Percentiles rank a stretch among this genome's conserved stretches.
phyloP scores from a whole-genome alignment of 805 yeast genomes.

The Wickerhamomyces bovis region DNA sequence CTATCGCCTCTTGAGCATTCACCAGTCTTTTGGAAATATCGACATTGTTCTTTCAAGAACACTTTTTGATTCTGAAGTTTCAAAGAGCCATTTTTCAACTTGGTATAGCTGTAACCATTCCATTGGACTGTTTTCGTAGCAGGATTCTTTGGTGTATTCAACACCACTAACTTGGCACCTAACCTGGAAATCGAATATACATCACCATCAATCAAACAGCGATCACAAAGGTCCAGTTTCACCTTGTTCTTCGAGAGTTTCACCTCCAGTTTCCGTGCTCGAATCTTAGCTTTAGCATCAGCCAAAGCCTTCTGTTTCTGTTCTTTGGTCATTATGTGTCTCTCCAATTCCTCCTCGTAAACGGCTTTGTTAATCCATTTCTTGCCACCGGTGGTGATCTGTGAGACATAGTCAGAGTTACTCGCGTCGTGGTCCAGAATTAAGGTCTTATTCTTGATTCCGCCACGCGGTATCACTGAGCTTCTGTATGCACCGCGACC shows the following conservation, averaged over 20 bases:
- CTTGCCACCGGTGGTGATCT: conserved; percentile 31
- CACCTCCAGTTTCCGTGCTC: conserved; percentile 15
- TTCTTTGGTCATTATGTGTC: conserved; percentile 17
- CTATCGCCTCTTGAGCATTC: conserved; percentile 42
- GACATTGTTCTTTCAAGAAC: conserved; percentile 23
- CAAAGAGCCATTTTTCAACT: conserved; percentile 26
- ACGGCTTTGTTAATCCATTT: conserved; percentile 33
- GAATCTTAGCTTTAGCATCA: conserved; percentile 13
- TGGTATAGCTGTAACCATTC: conserved; percentile 27
- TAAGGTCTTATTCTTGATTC: conserved; percentile 27
- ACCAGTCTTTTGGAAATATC: conserved; percentile 24
- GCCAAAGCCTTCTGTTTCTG: conserved; percentile 19
- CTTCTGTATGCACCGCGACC: conserved; percentile 5
- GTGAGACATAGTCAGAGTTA: conserved; percentile 25
- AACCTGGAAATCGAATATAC: conserved; percentile 36
- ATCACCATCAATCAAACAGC: conserved; percentile 36
- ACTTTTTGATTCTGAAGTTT: conserved; percentile 15
- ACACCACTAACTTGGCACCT: conserved; percentile 36
- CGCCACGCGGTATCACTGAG: neutral
- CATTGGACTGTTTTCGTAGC: conserved; percentile 23
- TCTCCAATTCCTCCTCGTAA: conserved; percentile 28
- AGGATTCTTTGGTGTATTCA: conserved; percentile 18
- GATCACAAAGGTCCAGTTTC: conserved; percentile 39
- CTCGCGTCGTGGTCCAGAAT: conserved; percentile 24
- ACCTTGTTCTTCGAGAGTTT: conserved; percentile 27